Base-by-base conservation (phyloP, 176 grass and related monocot species). In the Coix lacrymajobi region DNA sequence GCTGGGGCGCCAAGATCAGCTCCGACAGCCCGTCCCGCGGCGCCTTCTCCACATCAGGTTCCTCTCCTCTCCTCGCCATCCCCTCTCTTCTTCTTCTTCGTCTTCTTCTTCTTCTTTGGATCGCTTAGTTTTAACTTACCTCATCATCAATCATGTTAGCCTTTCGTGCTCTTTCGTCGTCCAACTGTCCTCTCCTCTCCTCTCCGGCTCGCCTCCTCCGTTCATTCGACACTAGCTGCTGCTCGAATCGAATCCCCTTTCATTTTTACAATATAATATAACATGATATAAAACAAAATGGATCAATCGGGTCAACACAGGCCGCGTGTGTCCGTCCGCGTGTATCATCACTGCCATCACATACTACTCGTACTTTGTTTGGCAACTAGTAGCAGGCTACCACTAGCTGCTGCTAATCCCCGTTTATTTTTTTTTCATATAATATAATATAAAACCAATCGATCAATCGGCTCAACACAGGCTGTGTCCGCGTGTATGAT, bases 1-100 rank as follows among this genome's bases (percentile, higher is more conserved):
- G 92, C 56, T 94, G 83, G 79, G 92, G 85, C 76, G 76, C 92
- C 75, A 94, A 86, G 92, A 91, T 94, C 58, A 86, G 86, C 88
- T 90, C 92, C 54, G 85, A 94, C n/a, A 91, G 56, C 77, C 60
- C 88, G 7, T 85, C 73, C 7, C 81, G 85, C 69, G 56, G 33
- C 52, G 54, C 78, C n/a, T 36, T 40, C 17, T 73, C 75, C 19
- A 69, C 82, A 7, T 83, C 88, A 86, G 92, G 92, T 93, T 19
- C 14, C 14, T 46, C 33, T 46, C 44, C 44, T 46, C 44, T 46
- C 44, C 13, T 15, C 11, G 2, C 11, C 17, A 32, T 12, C 0
- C 11, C 6, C 4, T 3, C 12, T 7, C 15, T 20, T 4, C 24
- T 48, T 51, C 6, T 52, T 20, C 16, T 43, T 28, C 52, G 44